Conservation (phyloP, 192 early-diverging fungal species). For the Neocallimastix lanati region DNA sequence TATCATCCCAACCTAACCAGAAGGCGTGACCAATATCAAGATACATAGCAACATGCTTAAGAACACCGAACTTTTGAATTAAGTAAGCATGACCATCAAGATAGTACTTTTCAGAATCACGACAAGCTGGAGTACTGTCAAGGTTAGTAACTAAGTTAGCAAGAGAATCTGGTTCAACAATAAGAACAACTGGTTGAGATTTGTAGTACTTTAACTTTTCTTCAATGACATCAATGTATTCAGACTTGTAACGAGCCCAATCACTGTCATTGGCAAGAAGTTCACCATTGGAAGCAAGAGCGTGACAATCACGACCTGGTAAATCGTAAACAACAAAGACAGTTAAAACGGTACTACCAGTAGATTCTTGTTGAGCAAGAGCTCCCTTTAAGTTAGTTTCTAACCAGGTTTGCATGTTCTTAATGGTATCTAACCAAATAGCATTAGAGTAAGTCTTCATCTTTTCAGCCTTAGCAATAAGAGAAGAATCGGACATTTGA, state of each 20-base stretch:
- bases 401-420: not conserved
- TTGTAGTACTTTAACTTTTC: not conserved
- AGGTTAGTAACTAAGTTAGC: conserved; percentile 22
- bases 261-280: conserved; percentile 8
- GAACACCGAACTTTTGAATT: conserved; percentile 7
- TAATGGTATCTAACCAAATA: not conserved
- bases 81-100: conserved; percentile 21
- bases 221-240: conserved; percentile 19
- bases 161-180: conserved; percentile 22
- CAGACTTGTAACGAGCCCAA: conserved; percentile 12
- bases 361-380: not conserved
- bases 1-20: conserved; percentile 19
- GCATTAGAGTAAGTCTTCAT: not conserved
- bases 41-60: conserved; percentile 13
- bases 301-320: conserved; percentile 23
- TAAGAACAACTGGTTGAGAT: conserved; percentile 12
- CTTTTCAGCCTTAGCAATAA: not conserved
- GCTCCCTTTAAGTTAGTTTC: not conserved
- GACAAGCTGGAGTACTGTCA: conserved; percentile 4
- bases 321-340: conserved; percentile 25
- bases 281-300: conserved; percentile 21
- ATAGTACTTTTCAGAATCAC: conserved; percentile 9
- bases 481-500: not conserved
- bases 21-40: conserved; percentile 20
- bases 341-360: not conserved